A percentile compares a stretch with the other conserved stretches of the same genome.
These are phyloP conservation scores for Mycena rosella DNA, from an alignment of 768 basidiomycete genomes.

Conservation along the genomic window DNA sequence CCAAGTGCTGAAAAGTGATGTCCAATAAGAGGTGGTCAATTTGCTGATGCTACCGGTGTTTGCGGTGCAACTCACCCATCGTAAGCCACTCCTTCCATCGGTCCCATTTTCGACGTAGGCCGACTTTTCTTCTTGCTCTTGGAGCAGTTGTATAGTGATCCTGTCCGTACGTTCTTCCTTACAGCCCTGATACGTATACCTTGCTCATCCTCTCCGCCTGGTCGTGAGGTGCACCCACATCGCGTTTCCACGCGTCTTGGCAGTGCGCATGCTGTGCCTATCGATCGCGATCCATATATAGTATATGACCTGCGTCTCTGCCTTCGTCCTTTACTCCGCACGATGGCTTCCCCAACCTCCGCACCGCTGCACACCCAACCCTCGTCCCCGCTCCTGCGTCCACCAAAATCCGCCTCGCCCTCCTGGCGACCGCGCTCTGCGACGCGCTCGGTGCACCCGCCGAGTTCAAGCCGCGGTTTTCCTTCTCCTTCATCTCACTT, in stretches of 20 bases:
- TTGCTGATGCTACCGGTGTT: too few relatives aligned
- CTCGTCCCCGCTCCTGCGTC: constrained; percentile 42
- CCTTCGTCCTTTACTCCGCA: constrained; percentile 5
- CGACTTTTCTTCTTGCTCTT: too few relatives aligned
- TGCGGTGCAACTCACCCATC: too few relatives aligned
- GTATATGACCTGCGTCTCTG: background rate
- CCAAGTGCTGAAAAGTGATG: too few relatives aligned
- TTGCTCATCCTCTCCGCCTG: constrained; percentile 8
- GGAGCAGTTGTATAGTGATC: too few relatives aligned
- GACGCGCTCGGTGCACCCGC: constrained; percentile 62
- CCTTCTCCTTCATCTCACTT: constrained; percentile 50
- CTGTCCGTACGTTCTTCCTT: too few relatives aligned
- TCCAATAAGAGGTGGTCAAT: too few relatives aligned
- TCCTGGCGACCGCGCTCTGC: constrained; percentile 56
- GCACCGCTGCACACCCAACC: constrained; percentile 43
- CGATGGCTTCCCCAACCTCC: constrained; percentile 21
- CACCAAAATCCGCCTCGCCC: constrained; percentile 55
- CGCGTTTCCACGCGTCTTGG: constrained; percentile 5
- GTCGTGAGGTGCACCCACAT: background rate
- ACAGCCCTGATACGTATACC: too few relatives aligned
- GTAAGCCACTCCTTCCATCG: too few relatives aligned
- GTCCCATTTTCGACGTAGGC: too few relatives aligned
- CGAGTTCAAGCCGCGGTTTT: constrained; percentile 54
- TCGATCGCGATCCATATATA: constrained; percentile 7
- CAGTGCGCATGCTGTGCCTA: constrained; percentile 14